Conservation (phyloP, 176 grass and related monocot species). For the Oryza officinalis region DNA sequence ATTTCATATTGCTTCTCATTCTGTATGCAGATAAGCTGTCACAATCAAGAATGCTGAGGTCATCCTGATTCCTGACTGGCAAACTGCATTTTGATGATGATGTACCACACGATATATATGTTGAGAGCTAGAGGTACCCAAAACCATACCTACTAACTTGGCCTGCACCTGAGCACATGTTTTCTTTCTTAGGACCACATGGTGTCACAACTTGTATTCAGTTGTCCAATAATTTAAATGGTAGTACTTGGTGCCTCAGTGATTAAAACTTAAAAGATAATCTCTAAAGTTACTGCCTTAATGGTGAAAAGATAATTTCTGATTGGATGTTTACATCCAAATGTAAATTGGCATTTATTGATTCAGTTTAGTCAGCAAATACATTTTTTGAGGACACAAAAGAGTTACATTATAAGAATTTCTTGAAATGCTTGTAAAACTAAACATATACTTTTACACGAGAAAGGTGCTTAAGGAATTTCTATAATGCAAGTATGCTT, state of each 20-base stretch:
- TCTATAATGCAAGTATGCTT: neutral
- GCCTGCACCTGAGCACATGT: conserved; percentile 18
- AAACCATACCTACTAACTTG: conserved; percentile 13
- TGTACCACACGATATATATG: neutral
- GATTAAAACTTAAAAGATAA: neutral
- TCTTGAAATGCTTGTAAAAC: too few species aligned
- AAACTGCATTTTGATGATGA: conserved; percentile 3
- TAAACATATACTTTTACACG: too few species aligned
- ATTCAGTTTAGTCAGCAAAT: neutral
- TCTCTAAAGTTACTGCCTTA: neutral
- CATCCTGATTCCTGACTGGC: neutral
- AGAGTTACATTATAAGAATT: neutral
- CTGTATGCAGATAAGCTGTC: conserved; percentile 18
- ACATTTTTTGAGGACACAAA: neutral
- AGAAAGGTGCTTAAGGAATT: too few species aligned
- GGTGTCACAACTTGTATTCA: neutral
- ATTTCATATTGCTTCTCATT: conserved; percentile 16
- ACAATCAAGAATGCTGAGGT: conserved; percentile 15
- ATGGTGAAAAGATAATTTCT: neutral
- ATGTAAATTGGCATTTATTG: neutral
- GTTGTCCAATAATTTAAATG: neutral
- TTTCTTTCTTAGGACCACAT: conserved; percentile 17
- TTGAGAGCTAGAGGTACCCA: conserved; percentile 18
- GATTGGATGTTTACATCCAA: neutral
- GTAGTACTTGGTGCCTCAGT: neutral